Percentiles rank a stretch among this genome's conserved stretches.
Evolutionary conservation across 306 rosid species (phyloP).

Genomic region (Acacia acuminata): DNA sequence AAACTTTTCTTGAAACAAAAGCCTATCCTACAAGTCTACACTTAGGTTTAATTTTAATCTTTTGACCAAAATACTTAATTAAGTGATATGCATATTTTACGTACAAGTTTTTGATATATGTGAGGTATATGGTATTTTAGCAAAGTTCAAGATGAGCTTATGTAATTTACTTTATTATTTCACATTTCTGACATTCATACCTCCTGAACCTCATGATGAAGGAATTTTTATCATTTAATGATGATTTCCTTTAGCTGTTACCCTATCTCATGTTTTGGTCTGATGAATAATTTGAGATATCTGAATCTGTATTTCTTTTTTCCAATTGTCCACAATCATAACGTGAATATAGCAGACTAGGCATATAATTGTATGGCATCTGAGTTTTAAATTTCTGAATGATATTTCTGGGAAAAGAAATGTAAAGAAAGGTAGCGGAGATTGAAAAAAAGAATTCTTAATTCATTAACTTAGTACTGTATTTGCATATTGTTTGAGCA

Average conservation of each 20-base stretch:
- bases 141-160: background rate
- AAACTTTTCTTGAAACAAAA: background rate
- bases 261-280: background rate
- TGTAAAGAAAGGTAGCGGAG: background rate
- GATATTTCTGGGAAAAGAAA: background rate
- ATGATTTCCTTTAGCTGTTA: background rate
- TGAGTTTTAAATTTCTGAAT: slow-evolving; percentile 6
- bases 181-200: background rate
- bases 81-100: background rate
- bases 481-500: slow-evolving; percentile 7
- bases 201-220: background rate
- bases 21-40: background rate
- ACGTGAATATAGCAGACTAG: background rate
- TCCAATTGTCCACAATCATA: background rate
- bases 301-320: background rate
- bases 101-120: background rate
- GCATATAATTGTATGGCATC: background rate
- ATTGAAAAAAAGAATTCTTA: slow-evolving; percentile 16
- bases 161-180: background rate
- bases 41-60: background rate
- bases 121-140: background rate
- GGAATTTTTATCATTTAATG: background rate
- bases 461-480: background rate
- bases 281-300: background rate
- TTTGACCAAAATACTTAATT: background rate